These are phyloP conservation scores for Blastobotrys americana DNA, from an alignment of 805 yeast genomes.

Conservation along the genomic window DNA sequence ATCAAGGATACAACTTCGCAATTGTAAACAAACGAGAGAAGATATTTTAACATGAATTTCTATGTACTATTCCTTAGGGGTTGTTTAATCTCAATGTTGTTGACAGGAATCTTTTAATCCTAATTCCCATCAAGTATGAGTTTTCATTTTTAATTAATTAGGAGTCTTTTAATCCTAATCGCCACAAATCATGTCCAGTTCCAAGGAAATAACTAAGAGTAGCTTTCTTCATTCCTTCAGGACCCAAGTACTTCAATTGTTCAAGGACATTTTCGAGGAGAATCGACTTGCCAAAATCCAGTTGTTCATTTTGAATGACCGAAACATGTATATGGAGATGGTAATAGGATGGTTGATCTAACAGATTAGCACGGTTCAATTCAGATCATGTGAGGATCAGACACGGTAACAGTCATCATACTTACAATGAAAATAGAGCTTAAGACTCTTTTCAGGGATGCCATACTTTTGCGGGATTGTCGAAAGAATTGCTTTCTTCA, in stretches of 20 bases:
- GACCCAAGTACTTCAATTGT: constrained; percentile 46
- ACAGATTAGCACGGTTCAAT: constrained; percentile 26
- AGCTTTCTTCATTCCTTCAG: constrained; percentile 49
- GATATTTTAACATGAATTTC: too few species aligned
- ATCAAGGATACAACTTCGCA: too few species aligned
- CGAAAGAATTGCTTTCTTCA: constrained; percentile 40
- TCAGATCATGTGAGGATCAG: neutral
- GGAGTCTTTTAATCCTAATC: constrained; percentile 9
- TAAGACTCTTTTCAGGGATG: constrained; percentile 48
- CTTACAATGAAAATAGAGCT: constrained; percentile 77
- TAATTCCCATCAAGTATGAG: too few species aligned
- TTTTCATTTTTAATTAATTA: too few species aligned
- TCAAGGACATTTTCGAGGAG: constrained; percentile 77
- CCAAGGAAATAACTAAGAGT: constrained; percentile 63
- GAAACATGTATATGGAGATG: constrained; percentile 93
- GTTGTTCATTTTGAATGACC: constrained; percentile 58
- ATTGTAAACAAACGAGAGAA: too few species aligned
- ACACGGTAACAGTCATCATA: constrained; percentile 7
- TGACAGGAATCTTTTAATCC: too few species aligned
- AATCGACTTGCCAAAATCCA: constrained; percentile 76
- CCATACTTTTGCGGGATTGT: constrained; percentile 45
- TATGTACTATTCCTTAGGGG: too few species aligned
- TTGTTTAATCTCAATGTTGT: too few species aligned
- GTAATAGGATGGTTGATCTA: constrained; percentile 94
- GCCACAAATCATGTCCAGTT: constrained; percentile 74